Evolutionary conservation across 306 rosid genomes (phyloP).

Genomic region (Trifolium subterraneum): DNA sequence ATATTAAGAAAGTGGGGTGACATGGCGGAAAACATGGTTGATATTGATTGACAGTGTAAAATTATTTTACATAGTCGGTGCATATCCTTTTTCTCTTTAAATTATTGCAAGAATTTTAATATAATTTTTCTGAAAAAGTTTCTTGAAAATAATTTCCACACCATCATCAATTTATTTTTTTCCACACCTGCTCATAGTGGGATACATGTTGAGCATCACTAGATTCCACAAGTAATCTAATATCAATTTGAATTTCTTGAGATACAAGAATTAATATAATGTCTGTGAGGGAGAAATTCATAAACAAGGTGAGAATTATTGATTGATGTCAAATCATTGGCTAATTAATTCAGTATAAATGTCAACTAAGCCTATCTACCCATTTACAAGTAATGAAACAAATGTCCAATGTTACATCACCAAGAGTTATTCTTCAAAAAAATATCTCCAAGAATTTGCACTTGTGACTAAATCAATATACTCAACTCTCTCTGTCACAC

Average conservation of each 20-base stretch:
- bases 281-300: not conserved
- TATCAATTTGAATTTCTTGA: not conserved
- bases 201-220: not conserved
- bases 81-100: too few relatives aligned
- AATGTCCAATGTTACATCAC: slow-evolving; percentile 38
- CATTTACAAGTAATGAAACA: slow-evolving; percentile 37
- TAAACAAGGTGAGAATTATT: not conserved
- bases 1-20: too few relatives aligned
- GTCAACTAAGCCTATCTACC: slow-evolving; percentile 32
- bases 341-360: not conserved
- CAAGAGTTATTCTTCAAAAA: slow-evolving; percentile 27
- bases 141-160: not conserved
- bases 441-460: slow-evolving; percentile 22
- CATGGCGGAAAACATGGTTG: too few relatives aligned
- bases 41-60: too few relatives aligned
- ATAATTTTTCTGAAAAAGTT: too few relatives aligned
- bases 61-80: too few relatives aligned
- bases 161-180: not conserved
- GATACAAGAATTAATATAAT: not conserved
- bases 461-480: slow-evolving; percentile 20
- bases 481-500: slow-evolving; percentile 3
- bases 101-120: not conserved
- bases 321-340: slow-evolving; percentile 1
- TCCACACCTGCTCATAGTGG: not conserved
- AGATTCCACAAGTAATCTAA: not conserved